Evolutionary conservation across 345 rosid genomes (phyloP), one percentile per base, ranked within the genome.

Genomic region (Moricandia moricandioides): DNA sequence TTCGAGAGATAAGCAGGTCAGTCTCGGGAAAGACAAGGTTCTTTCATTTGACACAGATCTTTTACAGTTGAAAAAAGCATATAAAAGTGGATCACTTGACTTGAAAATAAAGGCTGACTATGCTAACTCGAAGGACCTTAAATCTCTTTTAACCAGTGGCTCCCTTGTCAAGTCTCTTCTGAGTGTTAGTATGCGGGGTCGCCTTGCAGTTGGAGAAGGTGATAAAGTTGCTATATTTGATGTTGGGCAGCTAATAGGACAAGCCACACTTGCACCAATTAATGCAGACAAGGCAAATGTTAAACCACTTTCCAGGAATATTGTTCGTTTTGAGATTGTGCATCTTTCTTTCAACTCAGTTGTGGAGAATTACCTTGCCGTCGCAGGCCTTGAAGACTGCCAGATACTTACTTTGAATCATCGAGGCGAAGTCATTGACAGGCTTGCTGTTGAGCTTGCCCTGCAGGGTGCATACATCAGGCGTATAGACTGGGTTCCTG

Each of bases 141-240:
- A 88, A 80, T 86, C 92, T 71, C 96, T 85, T 80, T 70, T 95
- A 74, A 86, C 91, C 56, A 85, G 86, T 84, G 97, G 99, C 70
- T 91, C 94, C 72, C 91, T 95, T 51, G 90, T 85, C 77, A 95
- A 95, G 83, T 95, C 99, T 43, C 85, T 95, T 88, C 92, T 95
- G 58, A 92, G 97, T 81, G 96, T 92, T 60, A 89, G 87, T 81
- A 81, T 76, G 82, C 91, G 99, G 67, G 99, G 98, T 71, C 92
- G 92, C 81, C 97, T 95, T 75, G 99, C 97, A 78, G 99, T 95
- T 82, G 99, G 99, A 78, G 99, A 95, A 86, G 99, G 99, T 77
- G 99, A 95, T 82, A 95, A 89, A 86, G 99, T 95, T 78, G 88
- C 98, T 78, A 87, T 95, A 76, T 95, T 89, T 76, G 99, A 95